A percentile compares a stretch with the other conserved stretches of the same genome.
phyloP scores from a whole-genome alignment of 495 filamentous ascomycete genomes.

The Parachaetomium inaequale region DNA sequence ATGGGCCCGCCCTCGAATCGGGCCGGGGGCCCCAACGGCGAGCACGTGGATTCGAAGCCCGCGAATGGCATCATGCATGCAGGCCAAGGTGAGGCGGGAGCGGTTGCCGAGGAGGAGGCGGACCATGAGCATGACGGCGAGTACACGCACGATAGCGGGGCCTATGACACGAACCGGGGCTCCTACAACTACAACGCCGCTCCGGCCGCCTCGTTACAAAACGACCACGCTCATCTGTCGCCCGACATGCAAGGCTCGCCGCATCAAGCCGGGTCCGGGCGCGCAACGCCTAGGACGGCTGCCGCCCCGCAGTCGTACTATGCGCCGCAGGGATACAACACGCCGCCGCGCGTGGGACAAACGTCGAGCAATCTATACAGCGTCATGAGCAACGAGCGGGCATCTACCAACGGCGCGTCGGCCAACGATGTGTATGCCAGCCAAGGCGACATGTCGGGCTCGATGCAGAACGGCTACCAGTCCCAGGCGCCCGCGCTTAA shows the following conservation, averaged over 20 bases:
- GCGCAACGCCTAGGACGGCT: conserved; percentile 79
- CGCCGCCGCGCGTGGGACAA: conserved; percentile 68
- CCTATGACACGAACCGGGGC: conserved; percentile 64
- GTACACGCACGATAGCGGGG: conserved; percentile 71
- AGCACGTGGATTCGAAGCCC: conserved; percentile 65
- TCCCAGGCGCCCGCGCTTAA: conserved; percentile 61
- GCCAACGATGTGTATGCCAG: conserved; percentile 64
- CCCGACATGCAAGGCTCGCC: conserved; percentile 85
- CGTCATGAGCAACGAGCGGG: conserved; percentile 81
- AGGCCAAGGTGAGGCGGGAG: conserved; percentile 51
- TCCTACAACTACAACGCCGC: conserved; percentile 72
- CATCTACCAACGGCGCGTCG: conserved; percentile 61
- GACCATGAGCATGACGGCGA: conserved; percentile 74
- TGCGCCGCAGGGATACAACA: conserved; percentile 64
- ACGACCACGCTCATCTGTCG: conserved; percentile 76
- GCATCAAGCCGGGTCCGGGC: conserved; percentile 81
- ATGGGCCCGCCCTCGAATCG: conserved; percentile 84
- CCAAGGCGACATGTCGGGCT: conserved; percentile 54
- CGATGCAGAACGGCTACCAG: conserved; percentile 58
- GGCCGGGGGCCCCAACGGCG: conserved; percentile 51
- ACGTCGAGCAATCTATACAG: conserved; percentile 83
- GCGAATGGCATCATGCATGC: conserved; percentile 58
- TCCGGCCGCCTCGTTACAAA: conserved; percentile 59
- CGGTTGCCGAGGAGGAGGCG: conserved; percentile 66
- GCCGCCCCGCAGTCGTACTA: conserved; percentile 69